These are phyloP conservation scores for Lodderomyces pseudojiufengensis DNA, from an alignment of 1,139 yeast genomes.

Conservation along the genomic window DNA sequence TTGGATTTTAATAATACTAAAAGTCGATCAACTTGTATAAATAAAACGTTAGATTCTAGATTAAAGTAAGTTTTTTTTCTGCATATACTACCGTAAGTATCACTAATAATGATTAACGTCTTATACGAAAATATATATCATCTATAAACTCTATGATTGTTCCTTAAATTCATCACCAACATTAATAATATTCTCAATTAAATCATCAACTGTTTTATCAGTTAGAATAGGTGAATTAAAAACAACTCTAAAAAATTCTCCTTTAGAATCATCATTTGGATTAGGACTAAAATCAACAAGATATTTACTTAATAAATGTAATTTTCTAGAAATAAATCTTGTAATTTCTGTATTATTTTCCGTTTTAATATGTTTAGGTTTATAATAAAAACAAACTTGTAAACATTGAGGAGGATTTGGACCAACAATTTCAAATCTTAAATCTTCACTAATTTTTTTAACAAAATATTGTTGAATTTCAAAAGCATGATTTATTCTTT, in stretches of 20 bases:
- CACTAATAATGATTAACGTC: too few species aligned
- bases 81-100: too few species aligned
- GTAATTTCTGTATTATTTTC: constrained; percentile 54
- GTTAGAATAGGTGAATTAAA: constrained; percentile 67
- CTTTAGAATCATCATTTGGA: constrained; percentile 48
- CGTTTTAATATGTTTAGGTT: constrained; percentile 35
- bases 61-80: too few species aligned
- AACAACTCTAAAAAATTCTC: constrained; percentile 84
- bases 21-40: too few species aligned
- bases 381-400: constrained; percentile 80
- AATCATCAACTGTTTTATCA: constrained; percentile 36
- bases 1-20: constrained; percentile 36
- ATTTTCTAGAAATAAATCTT: constrained; percentile 55
- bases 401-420: constrained; percentile 65
- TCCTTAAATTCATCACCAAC: constrained; percentile 22
- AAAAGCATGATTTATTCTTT: constrained; percentile 71
- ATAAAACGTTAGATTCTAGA: too few species aligned
- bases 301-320: constrained; percentile 62
- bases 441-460: constrained; percentile 29
- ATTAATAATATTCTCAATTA: constrained; percentile 29
- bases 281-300: constrained; percentile 82
- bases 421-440: constrained; percentile 48
- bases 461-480: constrained; percentile 62
- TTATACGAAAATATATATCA: too few species aligned
- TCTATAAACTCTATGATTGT: background rate